Conservation (phyloP, 2,329 filamentous ascomycete species). For the Cladophialophora bantiana region DNA sequence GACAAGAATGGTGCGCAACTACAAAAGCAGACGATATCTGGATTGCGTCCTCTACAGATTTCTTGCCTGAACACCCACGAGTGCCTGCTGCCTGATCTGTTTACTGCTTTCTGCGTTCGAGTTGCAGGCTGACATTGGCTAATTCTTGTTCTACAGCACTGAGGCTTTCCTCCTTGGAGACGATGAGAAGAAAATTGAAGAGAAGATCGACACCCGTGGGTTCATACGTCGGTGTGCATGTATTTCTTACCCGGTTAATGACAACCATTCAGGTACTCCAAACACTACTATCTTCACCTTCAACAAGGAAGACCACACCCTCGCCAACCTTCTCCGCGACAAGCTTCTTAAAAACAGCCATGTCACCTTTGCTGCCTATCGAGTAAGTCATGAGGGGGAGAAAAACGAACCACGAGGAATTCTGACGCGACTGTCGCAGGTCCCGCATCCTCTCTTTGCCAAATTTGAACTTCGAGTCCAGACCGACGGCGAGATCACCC, state of each 20-base stretch:
- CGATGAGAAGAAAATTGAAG: conserved; percentile 92
- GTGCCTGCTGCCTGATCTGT: conserved; percentile 2
- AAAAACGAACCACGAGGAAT: conserved; percentile 10
- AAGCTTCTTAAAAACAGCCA: conserved; percentile 84
- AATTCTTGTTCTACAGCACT: conserved; percentile 65
- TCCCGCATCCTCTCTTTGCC: conserved; percentile 55
- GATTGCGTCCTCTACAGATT: background rate
- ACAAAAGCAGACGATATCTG: conserved; percentile 2
- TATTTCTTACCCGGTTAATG: conserved; percentile 11
- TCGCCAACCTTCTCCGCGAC: conserved; percentile 86
- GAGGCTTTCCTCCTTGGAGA: conserved; percentile 89
- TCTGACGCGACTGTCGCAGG: conserved; percentile 40
- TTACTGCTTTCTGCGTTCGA: conserved; percentile 10
- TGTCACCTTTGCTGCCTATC: conserved; percentile 91
- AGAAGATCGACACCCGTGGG: conserved; percentile 87
- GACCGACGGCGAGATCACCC: conserved; percentile 85
- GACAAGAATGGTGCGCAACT: conserved; percentile 28
- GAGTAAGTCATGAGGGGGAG: conserved; percentile 62
- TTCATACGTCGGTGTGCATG: conserved; percentile 31
- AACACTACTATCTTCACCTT: conserved; percentile 95
- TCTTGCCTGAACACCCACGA: background rate
- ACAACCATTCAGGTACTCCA: conserved; percentile 71
- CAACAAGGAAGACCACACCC: conserved; percentile 95
- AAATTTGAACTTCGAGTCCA: conserved; percentile 80
- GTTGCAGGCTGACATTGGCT: conserved; percentile 10